Evolutionary conservation across 192 early-diverging fungal genomes (phyloP), one percentile per base, ranked within the genome.

Genomic region (Backusella westeae): DNA sequence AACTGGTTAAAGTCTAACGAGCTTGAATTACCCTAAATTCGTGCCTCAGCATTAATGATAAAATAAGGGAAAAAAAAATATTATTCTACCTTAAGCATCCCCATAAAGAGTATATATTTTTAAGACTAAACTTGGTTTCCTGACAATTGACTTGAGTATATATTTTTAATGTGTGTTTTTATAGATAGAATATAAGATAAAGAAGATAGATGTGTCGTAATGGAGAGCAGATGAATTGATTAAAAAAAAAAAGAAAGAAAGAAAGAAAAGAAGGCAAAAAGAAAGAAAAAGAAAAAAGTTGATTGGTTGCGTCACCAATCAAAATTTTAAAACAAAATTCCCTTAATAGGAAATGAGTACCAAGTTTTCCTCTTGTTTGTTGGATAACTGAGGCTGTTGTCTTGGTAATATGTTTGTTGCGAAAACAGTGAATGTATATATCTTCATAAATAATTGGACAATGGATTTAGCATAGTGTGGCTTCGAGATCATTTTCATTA

Each of bases 1-100:
- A 75, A 67, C 42, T 75, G 74, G 26, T 75, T 44, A 68, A 75
- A 75, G 41, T 42, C 23, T 35, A 75, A 59, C 23, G 21, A 39
- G 23, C 44, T 32, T 42, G 74, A 66, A 35, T 75, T 42, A 66
- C 59, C 66, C 74, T 75, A 71, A 8, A 67, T 32, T 44, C 42
- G 3, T 44, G 14, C 0, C 29, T n/a, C 21, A 67, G 9, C 8
- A n/a, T 67, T 67, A 26, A 68, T 10, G 8, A 23, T 3, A 59
- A 10, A 21, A 21, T 53, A 53, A 53, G 6, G 1, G 26, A 26
- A 59, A 56, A 56, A 12, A 19, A 10, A 23, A 23, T 10, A 23
- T 56, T 10, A 6, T 3, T 26, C 8, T 59, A 59, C 53, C 53
- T 59, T 59, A 12, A 59, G 23, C 53, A 59, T 59, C 21, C 53